Evolutionary conservation across 805 yeast species (phyloP).

Genomic region (Yamadazyma laniorum): DNA sequence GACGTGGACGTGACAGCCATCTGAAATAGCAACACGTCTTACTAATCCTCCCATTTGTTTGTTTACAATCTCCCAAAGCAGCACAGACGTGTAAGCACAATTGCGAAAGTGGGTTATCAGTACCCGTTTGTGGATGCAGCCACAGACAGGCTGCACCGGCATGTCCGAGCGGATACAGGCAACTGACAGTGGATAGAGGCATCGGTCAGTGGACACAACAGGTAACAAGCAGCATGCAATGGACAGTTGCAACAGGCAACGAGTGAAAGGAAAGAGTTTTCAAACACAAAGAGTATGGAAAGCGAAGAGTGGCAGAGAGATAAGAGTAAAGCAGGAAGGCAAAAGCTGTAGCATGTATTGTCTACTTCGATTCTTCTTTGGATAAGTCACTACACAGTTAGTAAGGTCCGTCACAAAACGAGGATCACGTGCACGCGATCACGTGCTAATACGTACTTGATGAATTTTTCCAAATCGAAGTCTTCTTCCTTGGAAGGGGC

Average conservation of each 20-base stretch:
- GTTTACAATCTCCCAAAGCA: not conserved
- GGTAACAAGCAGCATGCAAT: too few relatives aligned
- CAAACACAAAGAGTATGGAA: not conserved
- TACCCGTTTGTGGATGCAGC: not conserved
- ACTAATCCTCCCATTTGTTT: not conserved
- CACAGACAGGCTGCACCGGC: not conserved
- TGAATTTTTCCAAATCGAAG: slow-evolving; percentile 42
- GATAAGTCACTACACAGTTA: slow-evolving; percentile 33
- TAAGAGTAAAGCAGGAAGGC: too few relatives aligned
- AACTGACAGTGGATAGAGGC: too few relatives aligned
- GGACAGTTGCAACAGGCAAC: too few relatives aligned
- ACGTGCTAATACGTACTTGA: slow-evolving; percentile 34
- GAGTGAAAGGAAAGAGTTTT: too few relatives aligned
- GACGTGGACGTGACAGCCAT: too few relatives aligned
- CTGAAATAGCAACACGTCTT: not conserved
- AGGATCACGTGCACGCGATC: not conserved
- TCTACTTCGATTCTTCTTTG: slow-evolving; percentile 40
- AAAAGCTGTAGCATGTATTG: too few relatives aligned
- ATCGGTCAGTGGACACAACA: too few relatives aligned
- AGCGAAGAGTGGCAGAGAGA: not conserved
- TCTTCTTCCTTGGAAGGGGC: slow-evolving; percentile 36
- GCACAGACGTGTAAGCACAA: not conserved
- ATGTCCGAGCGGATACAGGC: too few relatives aligned
- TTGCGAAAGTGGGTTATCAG: too few relatives aligned
- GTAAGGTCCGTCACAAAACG: too few relatives aligned